A percentile compares a stretch with the other conserved stretches of the same genome.
Evolutionary conservation across 208 protist species (phyloP).

Genomic region (Perkinsela sp.): DNA sequence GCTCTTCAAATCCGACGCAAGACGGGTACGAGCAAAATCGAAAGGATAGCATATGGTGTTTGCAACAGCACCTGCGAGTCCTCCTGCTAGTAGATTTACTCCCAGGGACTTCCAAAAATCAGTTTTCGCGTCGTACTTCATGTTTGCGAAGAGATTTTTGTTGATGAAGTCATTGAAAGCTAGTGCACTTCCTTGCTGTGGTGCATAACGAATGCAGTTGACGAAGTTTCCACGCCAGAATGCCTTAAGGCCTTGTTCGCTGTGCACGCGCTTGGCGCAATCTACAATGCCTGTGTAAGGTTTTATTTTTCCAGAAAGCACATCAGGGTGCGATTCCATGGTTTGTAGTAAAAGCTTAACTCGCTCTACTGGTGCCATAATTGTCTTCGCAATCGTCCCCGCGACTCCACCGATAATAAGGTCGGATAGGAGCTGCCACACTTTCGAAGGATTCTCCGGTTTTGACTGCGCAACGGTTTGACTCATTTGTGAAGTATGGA

Average conservation of each 20-base stretch:
- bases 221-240: constrained; percentile 88
- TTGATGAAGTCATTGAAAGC: constrained; percentile 81
- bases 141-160: constrained; percentile 57
- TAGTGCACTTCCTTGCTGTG: constrained; percentile 91
- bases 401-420: constrained; percentile 44
- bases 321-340: constrained; percentile 17
- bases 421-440: constrained; percentile 7
- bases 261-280: constrained; percentile 67
- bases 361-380: constrained; percentile 75
- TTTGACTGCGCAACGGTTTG: not conserved
- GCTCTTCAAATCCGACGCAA: constrained; percentile 63
- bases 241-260: constrained; percentile 65
- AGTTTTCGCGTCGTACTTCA: constrained; percentile 36
- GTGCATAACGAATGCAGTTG: constrained; percentile 89
- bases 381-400: constrained; percentile 60
- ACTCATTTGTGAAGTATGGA: constrained; percentile 3
- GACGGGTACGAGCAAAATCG: constrained; percentile 85
- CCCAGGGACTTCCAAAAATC: constrained; percentile 60
- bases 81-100: constrained; percentile 78
- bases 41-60: constrained; percentile 84
- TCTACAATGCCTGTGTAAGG: constrained; percentile 76
- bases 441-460: not conserved
- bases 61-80: constrained; percentile 75
- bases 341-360: constrained; percentile 81
- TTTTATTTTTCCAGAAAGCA: constrained; percentile 6